Conservation (phyloP, 179 eudicot species). For the Drosera spatulata region DNA sequence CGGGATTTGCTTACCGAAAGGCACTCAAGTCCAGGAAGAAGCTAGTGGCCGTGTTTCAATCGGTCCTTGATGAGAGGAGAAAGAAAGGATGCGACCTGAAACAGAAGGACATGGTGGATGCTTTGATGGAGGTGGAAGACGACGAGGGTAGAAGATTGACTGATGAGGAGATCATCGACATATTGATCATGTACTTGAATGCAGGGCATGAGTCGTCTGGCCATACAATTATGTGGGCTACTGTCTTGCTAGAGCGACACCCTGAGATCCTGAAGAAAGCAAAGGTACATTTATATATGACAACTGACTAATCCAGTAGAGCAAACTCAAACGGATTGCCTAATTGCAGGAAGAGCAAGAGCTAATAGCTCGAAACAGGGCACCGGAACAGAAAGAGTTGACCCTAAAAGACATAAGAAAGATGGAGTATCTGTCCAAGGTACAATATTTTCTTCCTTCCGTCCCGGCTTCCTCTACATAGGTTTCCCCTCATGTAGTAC, state of each 20-base stretch:
- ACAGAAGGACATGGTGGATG: constrained; percentile 73
- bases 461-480: neutral
- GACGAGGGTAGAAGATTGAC: constrained; percentile 52
- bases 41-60: constrained; percentile 47
- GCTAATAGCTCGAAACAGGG: too few relatives aligned
- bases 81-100: constrained; percentile 13
- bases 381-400: constrained; percentile 38
- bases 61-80: constrained; percentile 43
- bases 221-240: constrained; percentile 16
- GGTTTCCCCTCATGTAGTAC: neutral
- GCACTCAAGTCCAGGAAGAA: constrained; percentile 64
- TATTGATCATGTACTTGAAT: constrained; percentile 73
- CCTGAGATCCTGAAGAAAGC: constrained; percentile 56
- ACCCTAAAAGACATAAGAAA: constrained; percentile 50
- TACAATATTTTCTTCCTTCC: neutral
- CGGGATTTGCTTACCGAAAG: constrained; percentile 65
- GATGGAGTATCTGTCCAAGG: constrained; percentile 73
- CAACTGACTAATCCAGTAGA: too few relatives aligned
- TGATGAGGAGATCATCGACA: constrained; percentile 78
- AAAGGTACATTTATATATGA: constrained; percentile 31
- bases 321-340: too few relatives aligned
- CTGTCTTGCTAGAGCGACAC: constrained; percentile 41
- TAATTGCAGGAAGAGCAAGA: too few relatives aligned
- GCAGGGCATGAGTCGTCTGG: constrained; percentile 97
- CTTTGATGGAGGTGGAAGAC: constrained; percentile 48